phyloP scores from a whole-genome alignment of 768 basidiomycete genomes.

The Exidia glandulosa region DNA sequence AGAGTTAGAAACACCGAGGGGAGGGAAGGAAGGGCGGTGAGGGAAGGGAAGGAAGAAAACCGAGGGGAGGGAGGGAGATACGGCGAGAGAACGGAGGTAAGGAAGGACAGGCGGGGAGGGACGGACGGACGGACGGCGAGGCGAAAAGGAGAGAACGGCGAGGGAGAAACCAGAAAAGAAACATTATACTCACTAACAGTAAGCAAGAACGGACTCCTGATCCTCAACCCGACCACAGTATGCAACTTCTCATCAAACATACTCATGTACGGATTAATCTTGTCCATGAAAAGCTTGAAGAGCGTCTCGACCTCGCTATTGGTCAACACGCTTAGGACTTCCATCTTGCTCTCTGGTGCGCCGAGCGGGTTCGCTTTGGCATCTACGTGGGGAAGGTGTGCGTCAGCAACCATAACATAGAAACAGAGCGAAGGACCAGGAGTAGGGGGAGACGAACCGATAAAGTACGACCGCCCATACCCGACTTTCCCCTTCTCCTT shows the following conservation, averaged over 20 bases:
- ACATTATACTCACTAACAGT: conserved; percentile 16
- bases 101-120: neutral
- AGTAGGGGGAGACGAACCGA: no score
- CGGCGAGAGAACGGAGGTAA: neutral
- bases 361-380: neutral
- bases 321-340: conserved; percentile 36
- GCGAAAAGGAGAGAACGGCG: no score
- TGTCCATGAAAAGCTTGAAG: conserved; percentile 22
- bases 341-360: conserved; percentile 17
- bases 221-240: conserved; percentile 24
- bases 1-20: neutral
- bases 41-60: neutral
- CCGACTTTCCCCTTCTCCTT: neutral
- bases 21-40: no score
- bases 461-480: no score
- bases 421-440: no score
- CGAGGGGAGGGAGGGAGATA: neutral
- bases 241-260: conserved; percentile 28
- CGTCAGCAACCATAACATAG: no score
- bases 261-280: conserved; percentile 19
- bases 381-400: no score
- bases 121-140: no score
- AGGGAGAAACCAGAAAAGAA: no score
- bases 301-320: conserved; percentile 41
- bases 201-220: conserved; percentile 27